phyloP scores from a whole-genome alignment of 2,329 filamentous ascomycete species.

The Cladosporium sp. region DNA sequence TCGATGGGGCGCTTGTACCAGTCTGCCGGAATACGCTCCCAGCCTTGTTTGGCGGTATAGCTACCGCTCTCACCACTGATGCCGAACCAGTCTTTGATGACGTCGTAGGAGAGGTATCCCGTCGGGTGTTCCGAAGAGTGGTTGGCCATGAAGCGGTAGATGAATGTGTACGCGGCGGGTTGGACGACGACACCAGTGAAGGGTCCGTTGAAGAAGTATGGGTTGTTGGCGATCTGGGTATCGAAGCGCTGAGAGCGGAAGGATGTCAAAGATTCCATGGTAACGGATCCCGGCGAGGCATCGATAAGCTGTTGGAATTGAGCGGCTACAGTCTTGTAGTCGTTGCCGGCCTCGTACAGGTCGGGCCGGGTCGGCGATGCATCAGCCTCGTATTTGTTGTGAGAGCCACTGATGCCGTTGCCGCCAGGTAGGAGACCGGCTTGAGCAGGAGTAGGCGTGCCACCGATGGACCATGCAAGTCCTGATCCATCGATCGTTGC shows the following conservation, averaged over 20 bases:
- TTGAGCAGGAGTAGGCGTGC: slow-evolving; percentile 23
- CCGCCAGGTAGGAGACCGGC: slow-evolving; percentile 20
- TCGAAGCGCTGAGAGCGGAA: slow-evolving; percentile 10
- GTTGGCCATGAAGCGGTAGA: slow-evolving; percentile 34
- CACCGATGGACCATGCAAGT: slow-evolving; percentile 35
- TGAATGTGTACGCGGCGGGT: slow-evolving; percentile 32
- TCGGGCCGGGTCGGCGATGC: slow-evolving; percentile 37
- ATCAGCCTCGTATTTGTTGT: slow-evolving; percentile 41
- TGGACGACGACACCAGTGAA: slow-evolving; percentile 30
- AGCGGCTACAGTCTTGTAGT: slow-evolving; percentile 28
- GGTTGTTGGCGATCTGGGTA: slow-evolving; percentile 31
- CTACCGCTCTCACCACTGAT: slow-evolving; percentile 28
- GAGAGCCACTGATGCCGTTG: slow-evolving; percentile 29
- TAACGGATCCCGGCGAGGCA: slow-evolving; percentile 26
- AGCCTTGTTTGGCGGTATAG: slow-evolving; percentile 26
- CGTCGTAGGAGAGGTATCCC: slow-evolving; percentile 26
- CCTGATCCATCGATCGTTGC: slow-evolving; percentile 34
- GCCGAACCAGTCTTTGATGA: slow-evolving; percentile 29
- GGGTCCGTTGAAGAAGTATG: slow-evolving; percentile 35
- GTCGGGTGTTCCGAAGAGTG: slow-evolving; percentile 27
- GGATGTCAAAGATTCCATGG: slow-evolving; percentile 13
- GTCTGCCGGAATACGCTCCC: slow-evolving; percentile 33
- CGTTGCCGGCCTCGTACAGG: slow-evolving; percentile 33
- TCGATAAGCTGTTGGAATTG: slow-evolving; percentile 36
- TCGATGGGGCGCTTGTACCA: slow-evolving; percentile 39